These are phyloP conservation scores for Gonapodya sp. DNA, from an alignment of 192 early-diverging fungal species.

Conservation along the genomic window DNA sequence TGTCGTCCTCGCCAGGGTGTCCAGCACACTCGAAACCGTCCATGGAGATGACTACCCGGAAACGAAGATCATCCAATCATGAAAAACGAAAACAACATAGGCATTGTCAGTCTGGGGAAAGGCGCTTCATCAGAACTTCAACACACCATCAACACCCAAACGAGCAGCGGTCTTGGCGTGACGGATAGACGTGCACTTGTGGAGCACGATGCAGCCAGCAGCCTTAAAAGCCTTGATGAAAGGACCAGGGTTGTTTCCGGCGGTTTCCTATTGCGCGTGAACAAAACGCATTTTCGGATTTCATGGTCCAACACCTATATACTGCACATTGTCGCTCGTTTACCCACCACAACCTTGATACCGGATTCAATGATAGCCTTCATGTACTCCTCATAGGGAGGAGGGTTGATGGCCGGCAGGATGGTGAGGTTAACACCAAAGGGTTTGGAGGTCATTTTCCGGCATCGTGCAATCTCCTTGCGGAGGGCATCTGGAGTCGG, in stretches of 20 bases:
- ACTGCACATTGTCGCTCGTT: background rate
- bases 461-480: conserved; percentile 59
- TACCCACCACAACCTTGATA: conserved; percentile 64
- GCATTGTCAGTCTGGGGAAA: too few species aligned
- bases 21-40: conserved; percentile 81
- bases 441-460: conserved; percentile 64
- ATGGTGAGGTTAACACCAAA: conserved; percentile 77
- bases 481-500: conserved; percentile 55
- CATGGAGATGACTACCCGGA: conserved; percentile 43
- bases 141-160: conserved; percentile 10
- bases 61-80: background rate
- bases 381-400: conserved; percentile 65
- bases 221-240: conserved; percentile 66
- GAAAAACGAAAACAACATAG: background rate
- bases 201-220: conserved; percentile 59
- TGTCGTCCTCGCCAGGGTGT: conserved; percentile 75
- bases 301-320: background rate
- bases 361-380: conserved; percentile 63
- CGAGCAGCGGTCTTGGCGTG: conserved; percentile 57
- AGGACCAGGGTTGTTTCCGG: conserved; percentile 69
- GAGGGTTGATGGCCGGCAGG: conserved; percentile 68
- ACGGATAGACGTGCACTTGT: conserved; percentile 71
- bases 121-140: too few species aligned
- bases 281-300: background rate
- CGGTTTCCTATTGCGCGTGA: conserved; percentile 32